Percentiles rank a stretch among this genome's conserved stretches.
phyloP scores from a whole-genome alignment of 257 asterid species.

The Handroanthus guayacan region DNA sequence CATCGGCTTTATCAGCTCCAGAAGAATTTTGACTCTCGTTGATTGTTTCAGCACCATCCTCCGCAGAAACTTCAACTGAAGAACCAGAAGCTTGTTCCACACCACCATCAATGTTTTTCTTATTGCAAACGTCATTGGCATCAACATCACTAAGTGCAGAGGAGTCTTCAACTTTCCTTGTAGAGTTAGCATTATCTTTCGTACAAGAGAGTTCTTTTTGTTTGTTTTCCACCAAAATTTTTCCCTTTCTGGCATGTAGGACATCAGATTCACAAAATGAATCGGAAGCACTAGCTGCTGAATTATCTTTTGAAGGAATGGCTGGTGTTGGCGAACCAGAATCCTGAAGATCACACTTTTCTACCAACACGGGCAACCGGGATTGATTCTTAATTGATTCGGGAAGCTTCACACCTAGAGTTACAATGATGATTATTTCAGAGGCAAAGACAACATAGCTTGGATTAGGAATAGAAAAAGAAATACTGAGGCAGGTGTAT shows the following conservation, averaged over 20 bases:
- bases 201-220: slow-evolving; percentile 22
- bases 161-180: not conserved
- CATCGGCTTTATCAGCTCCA: slow-evolving; percentile 25
- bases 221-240: slow-evolving; percentile 6
- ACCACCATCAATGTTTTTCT: too few relatives aligned
- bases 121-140: not conserved
- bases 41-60: not conserved
- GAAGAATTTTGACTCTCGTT: not conserved
- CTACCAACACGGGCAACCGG: slow-evolving; percentile 40
- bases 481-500: not conserved
- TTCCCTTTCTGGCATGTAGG: slow-evolving; percentile 11
- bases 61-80: slow-evolving; percentile 8
- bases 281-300: slow-evolving; percentile 35
- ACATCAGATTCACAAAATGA: slow-evolving; percentile 33
- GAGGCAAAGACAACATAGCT: slow-evolving; percentile 24
- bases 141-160: not conserved
- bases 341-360: slow-evolving; percentile 37
- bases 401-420: slow-evolving; percentile 44
- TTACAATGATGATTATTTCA: slow-evolving; percentile 28
- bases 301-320: slow-evolving; percentile 19
- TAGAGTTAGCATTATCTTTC: slow-evolving; percentile 15
- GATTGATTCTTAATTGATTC: slow-evolving; percentile 41
- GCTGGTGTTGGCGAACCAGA: slow-evolving; percentile 3
- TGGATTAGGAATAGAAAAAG: not conserved
- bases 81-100: too few relatives aligned